These are phyloP conservation scores for Yamadazyma scolyti DNA, from an alignment of 805 yeast genomes.

Conservation along the genomic window DNA sequence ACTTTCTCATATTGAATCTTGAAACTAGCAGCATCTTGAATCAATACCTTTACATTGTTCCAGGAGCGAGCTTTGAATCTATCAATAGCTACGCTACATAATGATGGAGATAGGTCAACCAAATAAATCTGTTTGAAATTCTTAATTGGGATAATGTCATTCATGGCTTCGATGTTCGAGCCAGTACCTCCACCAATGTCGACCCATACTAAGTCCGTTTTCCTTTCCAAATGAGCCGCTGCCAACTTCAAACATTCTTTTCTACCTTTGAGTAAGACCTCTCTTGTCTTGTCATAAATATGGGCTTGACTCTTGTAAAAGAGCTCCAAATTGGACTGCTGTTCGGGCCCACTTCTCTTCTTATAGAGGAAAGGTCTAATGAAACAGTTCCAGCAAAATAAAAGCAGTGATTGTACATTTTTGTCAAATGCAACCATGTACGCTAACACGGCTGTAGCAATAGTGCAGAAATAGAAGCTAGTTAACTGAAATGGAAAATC, in stretches of 20 bases:
- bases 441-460: too few species aligned
- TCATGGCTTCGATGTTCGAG: slow-evolving; percentile 74
- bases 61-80: slow-evolving; percentile 44
- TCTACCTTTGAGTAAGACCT: slow-evolving; percentile 65
- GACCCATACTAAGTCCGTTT: slow-evolving; percentile 58
- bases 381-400: slow-evolving; percentile 51
- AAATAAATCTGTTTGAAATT: slow-evolving; percentile 65
- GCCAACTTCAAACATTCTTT: slow-evolving; percentile 60
- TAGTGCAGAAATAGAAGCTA: too few species aligned
- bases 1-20: slow-evolving; percentile 45
- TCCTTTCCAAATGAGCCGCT: slow-evolving; percentile 47
- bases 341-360: slow-evolving; percentile 24
- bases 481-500: too few species aligned
- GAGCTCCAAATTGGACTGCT: slow-evolving; percentile 60
- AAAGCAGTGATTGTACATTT: slow-evolving; percentile 16
- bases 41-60: slow-evolving; percentile 62
- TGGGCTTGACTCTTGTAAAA: slow-evolving; percentile 77
- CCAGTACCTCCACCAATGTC: slow-evolving; percentile 91
- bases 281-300: slow-evolving; percentile 71
- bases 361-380: slow-evolving; percentile 50
- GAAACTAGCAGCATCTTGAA: slow-evolving; percentile 76
- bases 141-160: slow-evolving; percentile 44
- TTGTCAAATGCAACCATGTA: slow-evolving; percentile 3
- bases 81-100: slow-evolving; percentile 66
- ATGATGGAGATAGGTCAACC: slow-evolving; percentile 73